Base-by-base conservation (phyloP, 1,139 yeast species). In the Protomyces pachydermus region DNA sequence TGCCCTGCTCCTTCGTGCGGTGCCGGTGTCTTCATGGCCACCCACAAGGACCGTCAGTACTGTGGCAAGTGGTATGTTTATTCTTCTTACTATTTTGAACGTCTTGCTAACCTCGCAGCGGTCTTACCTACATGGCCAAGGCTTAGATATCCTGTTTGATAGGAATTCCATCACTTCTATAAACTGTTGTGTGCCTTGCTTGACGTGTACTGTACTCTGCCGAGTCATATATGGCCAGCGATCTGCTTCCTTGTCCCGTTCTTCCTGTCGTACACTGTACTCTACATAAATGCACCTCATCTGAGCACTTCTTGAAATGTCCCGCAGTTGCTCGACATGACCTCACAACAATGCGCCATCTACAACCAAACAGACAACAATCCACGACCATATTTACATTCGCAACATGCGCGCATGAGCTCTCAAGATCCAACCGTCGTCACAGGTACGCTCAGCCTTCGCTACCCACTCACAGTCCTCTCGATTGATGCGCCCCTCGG, bases 1-100 rank as follows among this genome's bases (percentile, higher is more conserved):
- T 95, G 98, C 84, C 91, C 96, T 75, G 82, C 84, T 78, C 84
- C 87, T 87, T 68, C 70, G 78, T 91, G 97, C 84, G 98, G 97
- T 85, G 95, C 97, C 74, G 97, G 97, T 87, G 50, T 60, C 39
- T 64, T 64, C 50, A 91, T 93, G 97, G 99, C 98, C 76, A 88
- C 91, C 91, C 93, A 89, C 95, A 83, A 84, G 81, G 91, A 87
- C 87, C 93, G 98, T 86, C 60, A 56, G 54, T 51, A 56, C 60
- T 56, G 60, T 32, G 60, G 60, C 46, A 56, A 56, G 35, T 56
- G 60, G 60, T 56, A 35, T 12, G 60, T 56, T 20, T 18, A 2
- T 25, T 23, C 25, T 14, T 14, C 2, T 23, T 23, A 2, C 14
- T 16, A 5, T 9, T 1, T 5, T 20, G 32, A 14, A 23, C 2